These are phyloP conservation scores for Marsdenia floribunda DNA, from an alignment of 257 asterid species.

Conservation along the genomic window DNA sequence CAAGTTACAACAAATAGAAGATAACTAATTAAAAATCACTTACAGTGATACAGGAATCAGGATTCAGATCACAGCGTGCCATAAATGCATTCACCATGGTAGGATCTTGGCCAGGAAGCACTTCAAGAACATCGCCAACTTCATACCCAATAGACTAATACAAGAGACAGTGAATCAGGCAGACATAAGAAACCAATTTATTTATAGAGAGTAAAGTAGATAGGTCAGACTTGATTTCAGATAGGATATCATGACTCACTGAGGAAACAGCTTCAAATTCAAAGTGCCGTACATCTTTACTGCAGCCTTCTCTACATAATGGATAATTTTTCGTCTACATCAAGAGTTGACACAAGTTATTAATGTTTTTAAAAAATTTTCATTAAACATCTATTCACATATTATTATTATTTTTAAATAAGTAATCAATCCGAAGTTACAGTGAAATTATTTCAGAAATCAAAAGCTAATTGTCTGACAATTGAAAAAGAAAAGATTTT, in stretches of 20 bases:
- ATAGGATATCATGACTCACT: conserved; percentile 47
- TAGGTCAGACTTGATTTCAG: conserved; percentile 10
- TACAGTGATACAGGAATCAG: conserved; percentile 76
- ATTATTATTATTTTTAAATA: neutral
- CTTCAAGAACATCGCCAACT: conserved; percentile 85
- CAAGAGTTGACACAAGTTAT: neutral
- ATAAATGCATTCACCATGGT: conserved; percentile 76
- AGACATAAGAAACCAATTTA: neutral
- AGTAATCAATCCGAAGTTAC: neutral
- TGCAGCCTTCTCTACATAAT: conserved; percentile 46
- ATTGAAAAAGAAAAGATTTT: neutral
- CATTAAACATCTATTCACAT: neutral
- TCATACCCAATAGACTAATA: conserved; percentile 67
- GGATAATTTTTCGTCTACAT: conserved; percentile 51
- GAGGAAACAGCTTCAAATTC: conserved; percentile 92
- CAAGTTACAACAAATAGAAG: neutral
- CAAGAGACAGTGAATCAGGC: conserved; percentile 4
- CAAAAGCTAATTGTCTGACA: neutral
- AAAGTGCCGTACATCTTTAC: conserved; percentile 82
- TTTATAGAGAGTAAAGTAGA: conserved; percentile 8
- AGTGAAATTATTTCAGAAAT: neutral
- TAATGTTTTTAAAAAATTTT: neutral
- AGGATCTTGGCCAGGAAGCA: conserved; percentile 85
- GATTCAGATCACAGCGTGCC: conserved; percentile 70
- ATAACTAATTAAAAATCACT: conserved; percentile 25